Base-by-base conservation (phyloP, 2,329 filamentous ascomycete species). In the Colletotrichum musae region DNA sequence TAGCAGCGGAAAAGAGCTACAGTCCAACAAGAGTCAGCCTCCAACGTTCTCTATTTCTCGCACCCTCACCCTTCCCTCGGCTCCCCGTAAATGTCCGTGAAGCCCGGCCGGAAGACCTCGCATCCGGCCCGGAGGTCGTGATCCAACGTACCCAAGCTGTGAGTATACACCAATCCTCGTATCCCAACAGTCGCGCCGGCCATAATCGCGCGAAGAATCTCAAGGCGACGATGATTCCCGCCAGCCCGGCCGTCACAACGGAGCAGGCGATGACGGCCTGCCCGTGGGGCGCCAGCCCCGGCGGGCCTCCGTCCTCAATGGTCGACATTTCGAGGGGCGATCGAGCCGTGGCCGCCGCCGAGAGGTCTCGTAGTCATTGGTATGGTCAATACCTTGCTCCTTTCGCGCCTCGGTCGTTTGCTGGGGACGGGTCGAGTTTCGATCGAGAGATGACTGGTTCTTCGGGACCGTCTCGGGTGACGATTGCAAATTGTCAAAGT, bases 91-190 rank as follows among this genome's bases (percentile, higher is more conserved):
- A 1, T 36, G 32, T 10, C 32, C 3, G 32, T 10, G 32, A 10
- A 12, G 9, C 32, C 32, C 32, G 32, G 32, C 32, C 32, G 10
- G 28, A 32, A 32, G 28, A 32, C 28, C 28, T 32, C 6, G 21
- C 21, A 24, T 24, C 21, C 21, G 21, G 21, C 21, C 21, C 21
- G 10, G 7, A 36, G 10, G 9, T 12, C 41, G 28, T 28, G 16
- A 16, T 18, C 16, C 9, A 13, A 60, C 64, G 7, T 67, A 70
- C 67, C 68, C 64, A 68, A 10, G 68, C 58, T 1, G 58, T 18
- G 5, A 68, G 6, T 28, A 70, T 64, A 5, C 58, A 68, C 64
- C 58, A 64, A 28, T 70, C 68, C 52, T 70, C 68, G 12, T 43
- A 57, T 7, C 68, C 68, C 21, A 70, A 26, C 6, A 70, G 36